These are phyloP conservation scores for Sphaerostilbella broomeana DNA, from an alignment of 2,329 filamentous ascomycete genomes.

Conservation along the genomic window DNA sequence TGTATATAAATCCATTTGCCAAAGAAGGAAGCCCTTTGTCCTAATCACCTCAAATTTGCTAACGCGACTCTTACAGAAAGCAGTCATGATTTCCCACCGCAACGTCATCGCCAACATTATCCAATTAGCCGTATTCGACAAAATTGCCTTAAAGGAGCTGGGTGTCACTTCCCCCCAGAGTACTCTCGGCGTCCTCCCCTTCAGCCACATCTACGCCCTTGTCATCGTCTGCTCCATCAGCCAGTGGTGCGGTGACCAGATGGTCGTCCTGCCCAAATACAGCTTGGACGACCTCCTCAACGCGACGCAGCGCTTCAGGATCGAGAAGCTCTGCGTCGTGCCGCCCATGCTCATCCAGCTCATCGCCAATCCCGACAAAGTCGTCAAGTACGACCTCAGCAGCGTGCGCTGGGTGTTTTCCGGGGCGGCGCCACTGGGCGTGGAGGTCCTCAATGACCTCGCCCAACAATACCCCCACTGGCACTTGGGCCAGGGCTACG, in stretches of 20 bases:
- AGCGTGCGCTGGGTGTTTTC: slow-evolving; percentile 60
- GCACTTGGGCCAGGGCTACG: slow-evolving; percentile 66
- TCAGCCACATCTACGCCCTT: slow-evolving; percentile 77
- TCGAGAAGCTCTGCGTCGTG: slow-evolving; percentile 61
- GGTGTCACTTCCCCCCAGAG: slow-evolving; percentile 37
- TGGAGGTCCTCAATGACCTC: slow-evolving; percentile 59
- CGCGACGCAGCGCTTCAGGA: slow-evolving; percentile 62
- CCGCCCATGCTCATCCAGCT: slow-evolving; percentile 74
- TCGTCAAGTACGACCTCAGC: slow-evolving; percentile 61
- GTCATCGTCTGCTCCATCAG: slow-evolving; percentile 61
- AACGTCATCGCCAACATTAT: slow-evolving; percentile 74
- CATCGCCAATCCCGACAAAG: slow-evolving; percentile 53
- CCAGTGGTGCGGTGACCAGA: slow-evolving; percentile 65
- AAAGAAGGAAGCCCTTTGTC: not conserved
- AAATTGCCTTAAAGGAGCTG: slow-evolving; percentile 29
- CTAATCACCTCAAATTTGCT: slow-evolving; percentile 6
- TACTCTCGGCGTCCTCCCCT: slow-evolving; percentile 63
- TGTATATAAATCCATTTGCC: slow-evolving; percentile 18
- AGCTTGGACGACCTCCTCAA: slow-evolving; percentile 60
- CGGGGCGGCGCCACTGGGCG: slow-evolving; percentile 67
- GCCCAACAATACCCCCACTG: slow-evolving; percentile 56
- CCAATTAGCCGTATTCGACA: slow-evolving; percentile 47
- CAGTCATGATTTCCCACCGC: slow-evolving; percentile 72
- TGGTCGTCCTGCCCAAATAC: slow-evolving; percentile 69
- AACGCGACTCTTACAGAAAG: slow-evolving; percentile 49